Evolutionary conservation across 352 stramenopile species (phyloP), one percentile per base, ranked within the genome.

Genomic region (Globisporangium mamillatum): DNA sequence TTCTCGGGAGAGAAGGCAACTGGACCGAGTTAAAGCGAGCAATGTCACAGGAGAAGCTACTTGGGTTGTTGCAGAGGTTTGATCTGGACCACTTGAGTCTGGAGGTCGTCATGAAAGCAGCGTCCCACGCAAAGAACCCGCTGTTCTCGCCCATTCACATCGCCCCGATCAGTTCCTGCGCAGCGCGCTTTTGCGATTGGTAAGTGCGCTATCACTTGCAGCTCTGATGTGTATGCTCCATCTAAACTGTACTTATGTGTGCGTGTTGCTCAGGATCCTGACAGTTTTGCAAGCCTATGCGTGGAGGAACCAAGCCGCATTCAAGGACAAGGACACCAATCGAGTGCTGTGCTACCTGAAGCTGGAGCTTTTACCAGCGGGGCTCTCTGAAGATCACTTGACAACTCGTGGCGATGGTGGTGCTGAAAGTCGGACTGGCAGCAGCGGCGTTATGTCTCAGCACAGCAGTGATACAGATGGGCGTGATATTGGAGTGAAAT

Each of bases 171-270:
- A 97, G 89, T 71, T 86, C 79, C 6, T 94, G 90, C 44, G 92
- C 93, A 0, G 90, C 88, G 1, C 84, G 86, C 32, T 93, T 98
- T 56, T 98, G 93, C 64, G 90, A 94, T n/a, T 98, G 92, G 87
- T 89, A 71, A n/a, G 64, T 12, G 3, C 5, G 63, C 9, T 41
- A 3, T 46, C 25, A 27, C 29, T 36, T 18, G 18, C 46, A 36
- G 46, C 12, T 29, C n/a, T 65, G 18, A n/a, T 18, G 36, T 41
- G 16, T 8, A 38, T 24, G 22, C 29, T 52, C 44, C 16, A 10
- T 52, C 44, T 52, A 52, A 52, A 52, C 44, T 52, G 9, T 52
- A 46, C 12, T 22, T 36, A 18, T 54, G 0, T 60, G 29, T 2
- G n/a, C 44, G 25, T 18, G 38, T 48, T 38, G 10, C 18, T 22